These are phyloP conservation scores for Hymenoscyphus repandus DNA, from an alignment of 2,329 filamentous ascomycete genomes.

Conservation along the genomic window DNA sequence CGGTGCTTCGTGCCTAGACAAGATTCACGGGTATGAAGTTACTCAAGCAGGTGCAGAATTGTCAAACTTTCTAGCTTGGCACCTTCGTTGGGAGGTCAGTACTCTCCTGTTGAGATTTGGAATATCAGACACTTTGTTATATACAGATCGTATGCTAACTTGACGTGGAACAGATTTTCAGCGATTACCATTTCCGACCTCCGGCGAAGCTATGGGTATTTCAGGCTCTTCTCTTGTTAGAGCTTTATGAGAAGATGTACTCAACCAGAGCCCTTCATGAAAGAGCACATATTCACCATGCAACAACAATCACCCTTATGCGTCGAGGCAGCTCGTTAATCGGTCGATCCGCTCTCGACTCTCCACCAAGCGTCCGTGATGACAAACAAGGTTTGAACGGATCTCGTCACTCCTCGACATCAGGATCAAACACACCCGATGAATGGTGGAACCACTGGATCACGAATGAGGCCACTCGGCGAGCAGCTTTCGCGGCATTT, in stretches of 20 bases:
- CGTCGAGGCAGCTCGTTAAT: constrained; percentile 86
- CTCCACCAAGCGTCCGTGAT: constrained; percentile 64
- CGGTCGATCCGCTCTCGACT: constrained; percentile 77
- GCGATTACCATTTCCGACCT: constrained; percentile 81
- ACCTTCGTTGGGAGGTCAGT: constrained; percentile 65
- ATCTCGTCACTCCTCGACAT: constrained; percentile 56
- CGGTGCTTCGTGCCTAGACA: constrained; percentile 84
- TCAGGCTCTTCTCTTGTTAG: constrained; percentile 80
- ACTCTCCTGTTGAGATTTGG: background rate
- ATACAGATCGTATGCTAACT: background rate
- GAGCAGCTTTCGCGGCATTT: constrained; percentile 90
- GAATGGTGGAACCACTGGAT: constrained; percentile 98
- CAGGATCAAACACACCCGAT: constrained; percentile 66
- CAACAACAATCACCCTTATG: constrained; percentile 93
- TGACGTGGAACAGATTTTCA: constrained; percentile 57
- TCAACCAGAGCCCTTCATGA: constrained; percentile 89
- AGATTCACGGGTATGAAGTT: constrained; percentile 67
- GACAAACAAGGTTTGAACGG: constrained; percentile 39
- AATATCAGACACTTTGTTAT: background rate
- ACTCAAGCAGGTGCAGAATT: constrained; percentile 75
- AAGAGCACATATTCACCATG: constrained; percentile 92
- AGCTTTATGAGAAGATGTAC: constrained; percentile 98
- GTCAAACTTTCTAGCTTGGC: constrained; percentile 86
- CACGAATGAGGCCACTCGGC: constrained; percentile 81
- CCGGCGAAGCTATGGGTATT: constrained; percentile 96